These are phyloP conservation scores for Lasiosphaeria miniovina DNA, from an alignment of 495 filamentous ascomycete genomes.

Conservation along the genomic window DNA sequence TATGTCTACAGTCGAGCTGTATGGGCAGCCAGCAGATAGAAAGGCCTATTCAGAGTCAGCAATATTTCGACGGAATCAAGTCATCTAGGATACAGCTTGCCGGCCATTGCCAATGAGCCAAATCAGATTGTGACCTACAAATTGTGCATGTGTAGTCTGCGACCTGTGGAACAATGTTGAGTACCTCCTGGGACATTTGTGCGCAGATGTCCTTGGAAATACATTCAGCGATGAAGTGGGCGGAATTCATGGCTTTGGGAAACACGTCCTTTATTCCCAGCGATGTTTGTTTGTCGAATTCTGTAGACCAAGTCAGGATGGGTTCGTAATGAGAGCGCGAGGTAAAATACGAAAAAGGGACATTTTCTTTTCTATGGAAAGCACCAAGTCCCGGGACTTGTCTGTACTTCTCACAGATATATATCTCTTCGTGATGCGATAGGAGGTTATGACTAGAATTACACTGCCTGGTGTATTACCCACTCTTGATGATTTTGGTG, in stretches of 20 bases:
- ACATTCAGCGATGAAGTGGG: constrained; percentile 49
- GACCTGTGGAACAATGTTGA: constrained; percentile 64
- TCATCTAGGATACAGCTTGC: too few species aligned
- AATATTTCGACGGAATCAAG: too few species aligned
- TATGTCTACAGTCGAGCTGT: constrained; percentile 58
- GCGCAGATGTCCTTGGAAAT: constrained; percentile 66
- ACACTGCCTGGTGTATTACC: constrained; percentile 14
- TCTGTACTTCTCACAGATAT: too few species aligned
- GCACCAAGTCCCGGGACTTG: too few species aligned
- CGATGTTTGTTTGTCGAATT: constrained; percentile 77
- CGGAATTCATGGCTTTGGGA: constrained; percentile 47
- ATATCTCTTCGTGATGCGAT: too few species aligned
- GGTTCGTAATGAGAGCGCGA: too few species aligned
- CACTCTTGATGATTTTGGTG: constrained; percentile 75
- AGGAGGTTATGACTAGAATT: neutral
- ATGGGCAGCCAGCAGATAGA: constrained; percentile 65
- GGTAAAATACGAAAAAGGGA: too few species aligned
- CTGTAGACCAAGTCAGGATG: constrained; percentile 30
- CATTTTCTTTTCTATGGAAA: too few species aligned
- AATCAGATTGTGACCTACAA: constrained; percentile 37
- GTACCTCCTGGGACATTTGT: constrained; percentile 59
- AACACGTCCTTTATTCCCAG: constrained; percentile 57
- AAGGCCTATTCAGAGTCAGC: constrained; percentile 28
- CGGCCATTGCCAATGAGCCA: too few species aligned
- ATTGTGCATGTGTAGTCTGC: constrained; percentile 74